Evolutionary conservation across 495 filamentous ascomycete species (phyloP), one percentile per base, ranked within the genome.

Genomic region (Rusavskia elegans): DNA sequence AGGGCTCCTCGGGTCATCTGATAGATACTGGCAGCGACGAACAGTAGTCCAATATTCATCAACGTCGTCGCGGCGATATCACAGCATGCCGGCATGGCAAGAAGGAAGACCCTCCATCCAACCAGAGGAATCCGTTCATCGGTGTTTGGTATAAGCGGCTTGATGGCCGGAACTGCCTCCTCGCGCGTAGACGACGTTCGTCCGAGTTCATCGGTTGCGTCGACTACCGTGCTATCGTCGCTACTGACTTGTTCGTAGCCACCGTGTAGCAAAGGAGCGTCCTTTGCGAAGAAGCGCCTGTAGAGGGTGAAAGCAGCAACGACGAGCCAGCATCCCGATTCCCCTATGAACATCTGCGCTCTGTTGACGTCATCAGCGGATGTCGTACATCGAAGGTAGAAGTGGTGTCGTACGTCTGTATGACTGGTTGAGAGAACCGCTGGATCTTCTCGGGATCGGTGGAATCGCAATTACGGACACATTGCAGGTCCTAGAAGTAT

Each of bases 1-100:
- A 98, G 72, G 0, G 92, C 90, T 16, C 92, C 92, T 27, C 92
- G 77, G 9, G 90, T 97, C 92, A 98, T 98, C 65, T 98, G 92
- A 71, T 96, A 98, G 59, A 98, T 94, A 55, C 82, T 88, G 0
- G 92, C 87, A 1, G 85, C 92, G 10, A 96, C 88, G 59, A 96
- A 93, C 45, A 96, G 75, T 53, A 98, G 70, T 13, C 92, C 92
- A 5, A 88, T 83, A 64, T 97, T 98, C 85, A 98, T 95, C 23
- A 97, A 80, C 19, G 92, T 98, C 3, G 92, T 98, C 21, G 86
- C 92, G 5, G 83, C 75, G 55, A 98, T 94, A 62, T 98, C 92
- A 66, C 89, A 95, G 67, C 84, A 84, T 23, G 92, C 87, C 2
- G 92, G 92, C 6, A 93, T 71, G 10, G 88, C 83, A 32, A 98